phyloP scores from a whole-genome alignment of 169 alveolate genomes.

The Blepharisma undulans region DNA sequence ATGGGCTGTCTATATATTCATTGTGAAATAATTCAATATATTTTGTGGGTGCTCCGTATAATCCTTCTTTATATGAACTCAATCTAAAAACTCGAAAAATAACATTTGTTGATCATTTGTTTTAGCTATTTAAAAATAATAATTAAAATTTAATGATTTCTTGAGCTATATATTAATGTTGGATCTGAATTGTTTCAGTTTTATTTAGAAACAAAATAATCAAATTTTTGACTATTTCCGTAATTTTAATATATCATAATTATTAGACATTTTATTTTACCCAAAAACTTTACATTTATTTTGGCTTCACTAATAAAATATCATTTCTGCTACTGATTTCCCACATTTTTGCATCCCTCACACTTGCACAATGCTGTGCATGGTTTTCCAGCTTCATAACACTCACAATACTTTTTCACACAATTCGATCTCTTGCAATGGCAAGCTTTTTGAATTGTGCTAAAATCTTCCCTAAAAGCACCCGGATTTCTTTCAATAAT shows the following conservation, averaged over 20 bases:
- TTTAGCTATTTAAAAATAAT: too few relatives aligned
- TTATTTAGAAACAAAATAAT: too few relatives aligned
- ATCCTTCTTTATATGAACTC: background rate
- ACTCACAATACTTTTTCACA: constrained; percentile 81
- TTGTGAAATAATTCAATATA: background rate
- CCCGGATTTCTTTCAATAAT: constrained; percentile 80
- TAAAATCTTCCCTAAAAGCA: constrained; percentile 60
- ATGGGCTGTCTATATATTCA: background rate
- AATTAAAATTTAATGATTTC: too few relatives aligned
- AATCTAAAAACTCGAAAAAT: background rate
- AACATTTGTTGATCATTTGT: background rate
- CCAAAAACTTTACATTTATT: background rate
- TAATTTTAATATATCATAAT: too few relatives aligned
- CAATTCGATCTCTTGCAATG: constrained; percentile 80
- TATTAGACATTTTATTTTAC: background rate
- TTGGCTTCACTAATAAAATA: background rate
- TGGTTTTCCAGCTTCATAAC: constrained; percentile 62
- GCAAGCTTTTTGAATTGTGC: constrained; percentile 58
- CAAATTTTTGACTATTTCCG: too few relatives aligned
- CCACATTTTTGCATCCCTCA: constrained; percentile 52
- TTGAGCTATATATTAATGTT: too few relatives aligned
- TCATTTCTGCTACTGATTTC: background rate
- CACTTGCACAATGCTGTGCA: constrained; percentile 75
- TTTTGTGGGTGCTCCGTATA: background rate
- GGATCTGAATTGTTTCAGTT: too few relatives aligned